Base-by-base conservation (phyloP, 73 alveolate genomes). In the Paramecium caudatum region DNA sequence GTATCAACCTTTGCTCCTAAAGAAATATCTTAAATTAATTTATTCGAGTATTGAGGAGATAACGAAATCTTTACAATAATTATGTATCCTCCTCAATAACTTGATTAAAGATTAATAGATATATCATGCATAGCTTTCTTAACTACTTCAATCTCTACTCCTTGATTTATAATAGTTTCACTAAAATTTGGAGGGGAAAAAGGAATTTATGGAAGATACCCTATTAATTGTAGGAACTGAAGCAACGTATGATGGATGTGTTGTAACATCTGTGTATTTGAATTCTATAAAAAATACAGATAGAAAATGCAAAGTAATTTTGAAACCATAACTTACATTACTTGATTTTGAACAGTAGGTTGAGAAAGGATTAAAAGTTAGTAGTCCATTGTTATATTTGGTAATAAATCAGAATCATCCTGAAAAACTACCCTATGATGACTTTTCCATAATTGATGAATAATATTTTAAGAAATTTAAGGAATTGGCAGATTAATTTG, bases 351-450 rank as follows among this genome's bases (percentile, higher is more conserved):
- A 74, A 37, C 36, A 74, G 15, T 43, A 74, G 17, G 88, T 74
- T 1, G 62, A 74, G 8, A 9, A 74, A 74, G 68, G 47, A 7
- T 39, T 74, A 74, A 15, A 74, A 37, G 43, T 45, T 2, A 3
- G 69, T 8, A 45, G 46, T 16, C 88, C 88, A 9, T 27, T 74
- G 3, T 27, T 74, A 17, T 74, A 74, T 7, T 43, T 74, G 7
- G 62, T 43, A 23, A 74, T 74, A 1, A 74, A 74, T 74, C 32
- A 74, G 47, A 41, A 74, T 74, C 39, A 23, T 45, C 69, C 62
- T 39, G 19, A 74, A 21, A 74, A 74, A 74, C 17, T 41, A 19
- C 88, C 88, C 9, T 45, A 37, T 74, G 88, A 74, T 41, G 88
- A 30, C 30, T 55, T 55, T 41, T 41, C 88, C 1, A 74, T 74